These are phyloP conservation scores for Salvia rosmarinus DNA, from an alignment of 257 asterid species.

Conservation along the genomic window DNA sequence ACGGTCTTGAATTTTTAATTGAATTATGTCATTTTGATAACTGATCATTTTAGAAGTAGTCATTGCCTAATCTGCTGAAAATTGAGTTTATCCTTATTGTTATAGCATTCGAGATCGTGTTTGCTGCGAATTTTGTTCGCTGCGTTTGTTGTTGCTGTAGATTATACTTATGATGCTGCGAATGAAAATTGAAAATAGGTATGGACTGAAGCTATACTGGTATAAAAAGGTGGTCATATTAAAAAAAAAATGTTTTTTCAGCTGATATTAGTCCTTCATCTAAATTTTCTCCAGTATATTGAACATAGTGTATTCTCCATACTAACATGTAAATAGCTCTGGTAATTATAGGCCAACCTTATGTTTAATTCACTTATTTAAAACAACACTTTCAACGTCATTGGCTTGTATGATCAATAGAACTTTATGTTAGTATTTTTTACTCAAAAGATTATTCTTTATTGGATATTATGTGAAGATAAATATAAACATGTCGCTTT, in stretches of 20 bases:
- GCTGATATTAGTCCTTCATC: constrained; percentile 13
- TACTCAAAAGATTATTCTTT: constrained; percentile 16
- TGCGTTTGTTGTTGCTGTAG: too few species aligned
- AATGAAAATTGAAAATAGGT: background rate
- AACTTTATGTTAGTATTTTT: background rate
- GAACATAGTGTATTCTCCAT: background rate
- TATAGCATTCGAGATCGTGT: background rate
- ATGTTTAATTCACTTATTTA: background rate
- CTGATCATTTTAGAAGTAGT: background rate
- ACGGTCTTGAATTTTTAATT: background rate
- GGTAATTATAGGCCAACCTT: constrained; percentile 7
- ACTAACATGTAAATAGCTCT: background rate
- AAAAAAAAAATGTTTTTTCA: background rate
- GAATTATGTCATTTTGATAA: background rate
- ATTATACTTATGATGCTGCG: background rate
- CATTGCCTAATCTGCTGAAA: constrained; percentile 18
- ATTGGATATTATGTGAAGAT: background rate
- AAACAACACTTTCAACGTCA: background rate
- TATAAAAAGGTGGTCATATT: background rate
- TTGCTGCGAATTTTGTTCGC: background rate
- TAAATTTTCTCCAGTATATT: background rate
- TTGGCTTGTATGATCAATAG: constrained; percentile 5
- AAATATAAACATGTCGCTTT: background rate
- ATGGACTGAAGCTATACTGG: constrained; percentile 1
- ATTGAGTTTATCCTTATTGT: constrained; percentile 9